Evolutionary conservation across 805 yeast species (phyloP), one percentile per base, ranked within the genome.

Genomic region (Barnettozyma pratensis): DNA sequence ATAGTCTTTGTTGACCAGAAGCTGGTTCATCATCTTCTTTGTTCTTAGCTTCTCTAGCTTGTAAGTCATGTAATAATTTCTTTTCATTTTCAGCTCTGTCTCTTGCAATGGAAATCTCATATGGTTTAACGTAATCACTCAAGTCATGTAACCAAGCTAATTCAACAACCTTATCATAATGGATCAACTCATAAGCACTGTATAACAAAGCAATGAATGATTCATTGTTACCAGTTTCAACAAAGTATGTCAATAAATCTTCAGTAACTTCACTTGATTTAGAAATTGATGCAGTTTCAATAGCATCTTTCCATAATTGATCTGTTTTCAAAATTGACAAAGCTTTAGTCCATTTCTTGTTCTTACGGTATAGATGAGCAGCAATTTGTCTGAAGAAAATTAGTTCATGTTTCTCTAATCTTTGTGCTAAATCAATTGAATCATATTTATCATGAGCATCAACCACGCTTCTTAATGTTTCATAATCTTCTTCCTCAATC

Each of bases 331-430:
- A 79, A 53, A 94, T 81, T 3, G 91, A 78, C 63, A 94, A 83
- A 44, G 96, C 85, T 76, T 91, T 92, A 65, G 72, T 76, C 85
- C 89, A 94, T 68, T 94, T 92, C 79, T 90, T 91, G 72, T 89
- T 89, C 72, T 90, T 90, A 67, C 96, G 82, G 78, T 87, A 94
- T 56, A 94, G 77, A 58, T 90, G 80, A 44, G 98, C 98, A 37
- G 97, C 95, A 63, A 94, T 89, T 73, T 89, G 96, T 72, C 97
- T 85, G 78, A 94, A 94, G 74, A 90, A 94, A 48, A 94, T 80
- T 47, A 90, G 72, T 28, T 85, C 87, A 65, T 92, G 97, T 68
- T 85, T 85, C 73, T 94, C 99, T 59, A 94, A 79, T 68, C 97
- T 82, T 61, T 82, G 84, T 45, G 99, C 99, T 57, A 94, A 78